phyloP scores from a whole-genome alignment of 2,329 filamentous ascomycete species.

The Claviceps pazoutovae region DNA sequence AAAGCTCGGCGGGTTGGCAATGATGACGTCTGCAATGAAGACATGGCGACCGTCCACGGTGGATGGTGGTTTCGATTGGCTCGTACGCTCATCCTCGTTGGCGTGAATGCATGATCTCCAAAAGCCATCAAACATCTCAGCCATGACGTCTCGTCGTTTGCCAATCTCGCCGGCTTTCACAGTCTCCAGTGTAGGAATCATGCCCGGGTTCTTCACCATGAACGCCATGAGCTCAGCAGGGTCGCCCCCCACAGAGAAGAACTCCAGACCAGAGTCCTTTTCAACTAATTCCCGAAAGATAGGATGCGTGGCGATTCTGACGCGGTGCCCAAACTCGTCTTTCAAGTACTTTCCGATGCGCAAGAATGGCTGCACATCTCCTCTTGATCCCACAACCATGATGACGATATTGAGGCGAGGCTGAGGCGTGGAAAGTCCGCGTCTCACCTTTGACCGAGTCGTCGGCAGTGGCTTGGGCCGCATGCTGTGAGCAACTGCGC shows the following conservation, averaged over 20 bases:
- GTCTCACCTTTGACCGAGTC: conserved; percentile 10
- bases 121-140: conserved; percentile 71
- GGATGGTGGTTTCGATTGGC: conserved; percentile 24
- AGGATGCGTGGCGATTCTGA: conserved; percentile 67
- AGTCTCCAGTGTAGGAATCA: conserved; percentile 61
- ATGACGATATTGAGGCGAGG: conserved; percentile 62
- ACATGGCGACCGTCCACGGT: conserved; percentile 18
- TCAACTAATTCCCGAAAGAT: conserved; percentile 65
- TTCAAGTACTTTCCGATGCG: conserved; percentile 60
- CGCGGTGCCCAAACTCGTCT: conserved; percentile 57
- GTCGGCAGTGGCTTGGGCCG: conserved; percentile 5
- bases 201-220: conserved; percentile 73
- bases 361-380: conserved; percentile 70
- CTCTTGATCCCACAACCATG: conserved; percentile 69
- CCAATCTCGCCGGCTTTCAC: conserved; percentile 62
- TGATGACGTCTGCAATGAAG: conserved; percentile 66
- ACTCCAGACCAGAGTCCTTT: conserved; percentile 58
- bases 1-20: conserved; percentile 69
- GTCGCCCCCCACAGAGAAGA: conserved; percentile 68
- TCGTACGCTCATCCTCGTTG: conserved; percentile 49
- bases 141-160: conserved; percentile 53
- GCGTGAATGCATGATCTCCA: conserved; percentile 66
- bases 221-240: conserved; percentile 75
- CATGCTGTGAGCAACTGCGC: conserved; percentile 40
- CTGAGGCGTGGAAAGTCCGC: conserved; percentile 17